Conservation (phyloP, 805 yeast species). For the Metschnikowia peoriensis region DNA sequence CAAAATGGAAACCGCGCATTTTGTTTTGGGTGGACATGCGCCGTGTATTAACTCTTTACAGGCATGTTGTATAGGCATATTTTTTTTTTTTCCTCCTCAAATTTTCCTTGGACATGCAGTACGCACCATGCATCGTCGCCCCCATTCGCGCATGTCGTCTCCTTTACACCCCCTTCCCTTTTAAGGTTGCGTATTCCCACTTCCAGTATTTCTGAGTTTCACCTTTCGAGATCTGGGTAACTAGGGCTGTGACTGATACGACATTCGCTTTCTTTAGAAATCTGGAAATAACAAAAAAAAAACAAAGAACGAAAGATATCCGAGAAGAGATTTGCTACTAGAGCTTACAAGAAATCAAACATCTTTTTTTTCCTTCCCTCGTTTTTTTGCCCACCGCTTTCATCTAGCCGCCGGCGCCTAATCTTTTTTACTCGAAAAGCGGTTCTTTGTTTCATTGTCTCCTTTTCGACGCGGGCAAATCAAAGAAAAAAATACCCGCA, state of each 20-base stretch:
- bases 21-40: background rate
- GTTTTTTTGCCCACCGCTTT: background rate
- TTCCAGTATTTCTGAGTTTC: conserved; percentile 2
- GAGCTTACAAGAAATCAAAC: background rate
- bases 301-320: too few relatives aligned
- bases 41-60: background rate
- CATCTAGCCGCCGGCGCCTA: conserved; percentile 1
- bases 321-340: background rate
- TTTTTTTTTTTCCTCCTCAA: background rate
- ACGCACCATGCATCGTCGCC: background rate
- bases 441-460: background rate
- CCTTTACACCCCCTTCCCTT: conserved; percentile 6
- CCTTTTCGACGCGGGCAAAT: background rate
- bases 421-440: background rate
- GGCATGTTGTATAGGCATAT: background rate
- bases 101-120: background rate
- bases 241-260: background rate
- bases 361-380: too few relatives aligned
- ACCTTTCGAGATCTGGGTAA: conserved; percentile 1
- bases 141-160: conserved; percentile 3
- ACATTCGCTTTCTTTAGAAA: conserved; percentile 1
- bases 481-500: background rate
- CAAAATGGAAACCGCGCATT: background rate
- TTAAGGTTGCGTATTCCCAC: conserved; percentile 1
- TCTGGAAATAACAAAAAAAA: too few relatives aligned